Percentiles rank a stretch among this genome's conserved stretches.
Conservation (phyloP, 2,329 filamentous ascomycete genomes). For the Sporothrix globosa region DNA sequence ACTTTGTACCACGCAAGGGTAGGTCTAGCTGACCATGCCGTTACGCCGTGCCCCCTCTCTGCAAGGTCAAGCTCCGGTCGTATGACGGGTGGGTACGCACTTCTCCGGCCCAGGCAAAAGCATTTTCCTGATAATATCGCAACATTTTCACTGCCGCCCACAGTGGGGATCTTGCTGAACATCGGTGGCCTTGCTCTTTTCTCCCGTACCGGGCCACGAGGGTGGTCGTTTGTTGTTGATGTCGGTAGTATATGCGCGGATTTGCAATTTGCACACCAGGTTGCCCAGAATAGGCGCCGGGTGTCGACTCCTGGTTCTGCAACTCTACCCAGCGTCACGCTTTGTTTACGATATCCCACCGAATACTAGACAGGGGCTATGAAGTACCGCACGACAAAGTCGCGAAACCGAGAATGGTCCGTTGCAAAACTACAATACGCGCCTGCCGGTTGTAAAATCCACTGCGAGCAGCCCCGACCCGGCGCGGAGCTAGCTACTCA, state of each 20-base stretch:
- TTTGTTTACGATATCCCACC: not conserved
- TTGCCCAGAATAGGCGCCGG: not conserved
- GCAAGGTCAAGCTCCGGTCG: slow-evolving; percentile 43
- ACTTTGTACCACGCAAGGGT: not conserved
- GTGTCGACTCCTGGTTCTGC: not conserved
- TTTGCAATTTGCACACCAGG: not conserved
- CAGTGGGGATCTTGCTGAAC: not conserved
- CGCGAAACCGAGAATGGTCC: not conserved
- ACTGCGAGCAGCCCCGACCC: slow-evolving; percentile 24
- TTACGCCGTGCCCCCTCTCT: slow-evolving; percentile 38
- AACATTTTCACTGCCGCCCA: slow-evolving; percentile 19
- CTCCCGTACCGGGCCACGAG: slow-evolving; percentile 5
- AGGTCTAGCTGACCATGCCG: not conserved
- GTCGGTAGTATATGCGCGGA: not conserved
- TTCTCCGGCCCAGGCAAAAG: slow-evolving; percentile 33
- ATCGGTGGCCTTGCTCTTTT: not conserved
- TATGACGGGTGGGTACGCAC: slow-evolving; percentile 46
- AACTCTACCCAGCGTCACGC: not conserved
- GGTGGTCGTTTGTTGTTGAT: not conserved
- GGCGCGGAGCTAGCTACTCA: slow-evolving; percentile 23
- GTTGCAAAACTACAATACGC: slow-evolving; percentile 7
- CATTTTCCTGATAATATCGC: slow-evolving; percentile 9
- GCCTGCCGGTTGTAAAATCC: slow-evolving; percentile 7
- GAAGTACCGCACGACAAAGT: not conserved
- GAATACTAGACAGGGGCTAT: not conserved